phyloP scores from a whole-genome alignment of 2,329 filamentous ascomycete species.

The Fusarium neocosmosporiellum region DNA sequence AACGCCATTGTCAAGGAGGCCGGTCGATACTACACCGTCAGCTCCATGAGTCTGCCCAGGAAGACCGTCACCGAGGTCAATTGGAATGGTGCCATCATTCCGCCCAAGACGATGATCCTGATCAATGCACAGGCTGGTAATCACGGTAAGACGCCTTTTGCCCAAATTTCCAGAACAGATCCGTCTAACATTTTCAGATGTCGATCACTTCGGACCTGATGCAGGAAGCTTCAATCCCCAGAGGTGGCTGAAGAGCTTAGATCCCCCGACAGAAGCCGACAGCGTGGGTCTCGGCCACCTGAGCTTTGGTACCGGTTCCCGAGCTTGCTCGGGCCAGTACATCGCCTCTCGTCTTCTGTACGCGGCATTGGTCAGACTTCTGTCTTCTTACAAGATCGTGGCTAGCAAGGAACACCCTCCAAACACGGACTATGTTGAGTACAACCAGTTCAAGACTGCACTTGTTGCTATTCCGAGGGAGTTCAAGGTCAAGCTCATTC shows the following conservation, averaged over 20 bases:
- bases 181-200: constrained; percentile 47
- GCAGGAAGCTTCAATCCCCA: constrained; percentile 60
- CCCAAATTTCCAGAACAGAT: not conserved
- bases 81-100: constrained; percentile 63
- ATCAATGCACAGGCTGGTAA: constrained; percentile 67
- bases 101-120: constrained; percentile 63
- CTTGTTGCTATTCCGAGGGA: constrained; percentile 69
- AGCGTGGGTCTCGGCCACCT: constrained; percentile 52
- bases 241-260: constrained; percentile 56
- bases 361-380: constrained; percentile 59
- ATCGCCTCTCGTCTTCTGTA: constrained; percentile 63
- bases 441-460: constrained; percentile 69
- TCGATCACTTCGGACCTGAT: constrained; percentile 59
- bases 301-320: constrained; percentile 63
- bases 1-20: constrained; percentile 63
- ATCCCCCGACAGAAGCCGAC: constrained; percentile 49
- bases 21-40: constrained; percentile 64
- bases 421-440: constrained; percentile 71
- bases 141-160: constrained; percentile 52
- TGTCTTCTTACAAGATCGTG: constrained; percentile 62
- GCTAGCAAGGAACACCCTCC: constrained; percentile 61
- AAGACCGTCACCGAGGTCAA: constrained; percentile 62
- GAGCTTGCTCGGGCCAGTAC: constrained; percentile 62
- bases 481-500: constrained; percentile 68
- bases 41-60: constrained; percentile 62